Conservation (phyloP, 371 early-diverging fungal species). For the Mortierella sp. region DNA sequence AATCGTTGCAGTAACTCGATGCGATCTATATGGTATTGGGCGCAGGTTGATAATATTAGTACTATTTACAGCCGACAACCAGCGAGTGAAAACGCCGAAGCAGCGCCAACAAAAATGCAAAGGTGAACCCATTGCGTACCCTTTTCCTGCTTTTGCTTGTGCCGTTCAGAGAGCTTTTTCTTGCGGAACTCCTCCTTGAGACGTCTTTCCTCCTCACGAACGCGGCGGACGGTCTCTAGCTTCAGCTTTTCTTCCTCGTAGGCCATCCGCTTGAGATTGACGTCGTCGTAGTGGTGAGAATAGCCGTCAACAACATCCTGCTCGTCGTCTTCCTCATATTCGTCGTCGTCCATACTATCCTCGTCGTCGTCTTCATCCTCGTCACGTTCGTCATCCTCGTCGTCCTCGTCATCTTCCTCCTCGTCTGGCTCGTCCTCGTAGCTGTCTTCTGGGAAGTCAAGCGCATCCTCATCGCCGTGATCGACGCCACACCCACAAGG, state of each 20-base stretch:
- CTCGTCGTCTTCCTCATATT: conserved; percentile 56
- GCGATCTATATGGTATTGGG: conserved; percentile 21
- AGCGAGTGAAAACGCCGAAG: background rate
- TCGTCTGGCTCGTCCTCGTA: conserved; percentile 59
- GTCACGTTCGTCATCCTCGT: conserved; percentile 36
- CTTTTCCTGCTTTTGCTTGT: conserved; percentile 51
- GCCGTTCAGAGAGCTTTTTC: conserved; percentile 42
- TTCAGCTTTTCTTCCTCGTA: conserved; percentile 56
- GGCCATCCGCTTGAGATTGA: conserved; percentile 55
- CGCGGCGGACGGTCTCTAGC: conserved; percentile 47
- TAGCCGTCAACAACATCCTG: conserved; percentile 57
- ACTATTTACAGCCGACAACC: background rate
- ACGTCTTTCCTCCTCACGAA: conserved; percentile 56
- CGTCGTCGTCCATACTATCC: conserved; percentile 41
- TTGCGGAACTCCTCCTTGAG: conserved; percentile 54
- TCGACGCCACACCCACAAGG: conserved; percentile 40
- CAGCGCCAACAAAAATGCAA: background rate
- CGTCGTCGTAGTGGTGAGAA: conserved; percentile 55
- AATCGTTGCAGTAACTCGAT: conserved; percentile 47
- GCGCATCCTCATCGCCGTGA: conserved; percentile 36
- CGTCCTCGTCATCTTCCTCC: conserved; percentile 44
- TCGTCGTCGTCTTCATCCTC: conserved; percentile 40
- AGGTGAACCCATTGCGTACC: conserved; percentile 12
- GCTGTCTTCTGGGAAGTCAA: conserved; percentile 54
- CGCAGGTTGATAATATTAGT: background rate